These are phyloP conservation scores for Elongisporangium senticosum DNA, from an alignment of 352 stramenopile species.

Conservation along the genomic window DNA sequence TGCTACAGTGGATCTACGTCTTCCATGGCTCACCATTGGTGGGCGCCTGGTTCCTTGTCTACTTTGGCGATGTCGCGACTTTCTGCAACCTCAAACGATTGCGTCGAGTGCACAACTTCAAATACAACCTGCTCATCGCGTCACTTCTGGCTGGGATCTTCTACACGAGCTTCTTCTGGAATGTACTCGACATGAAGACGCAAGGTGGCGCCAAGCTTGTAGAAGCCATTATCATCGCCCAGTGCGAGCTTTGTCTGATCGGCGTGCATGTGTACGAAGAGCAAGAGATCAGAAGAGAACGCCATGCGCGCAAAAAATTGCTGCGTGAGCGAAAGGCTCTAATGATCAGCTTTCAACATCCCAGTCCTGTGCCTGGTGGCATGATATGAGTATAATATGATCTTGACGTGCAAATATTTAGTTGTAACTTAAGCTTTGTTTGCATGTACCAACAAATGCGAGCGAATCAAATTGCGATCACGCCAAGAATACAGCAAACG, in stretches of 20 bases:
- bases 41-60: slow-evolving; percentile 67
- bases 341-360: neutral
- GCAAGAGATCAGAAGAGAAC: slow-evolving; percentile 43
- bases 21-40: slow-evolving; percentile 62
- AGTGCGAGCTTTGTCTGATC: slow-evolving; percentile 66
- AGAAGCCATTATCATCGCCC: slow-evolving; percentile 44
- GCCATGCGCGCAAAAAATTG: slow-evolving; percentile 52
- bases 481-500: neutral
- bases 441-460: too few species aligned
- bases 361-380: neutral
- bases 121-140: slow-evolving; percentile 74
- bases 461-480: neutral
- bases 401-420: neutral
- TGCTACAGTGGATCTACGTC: slow-evolving; percentile 69
- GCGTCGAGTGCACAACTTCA: slow-evolving; percentile 73
- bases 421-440: too few species aligned
- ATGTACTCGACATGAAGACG: slow-evolving; percentile 53
- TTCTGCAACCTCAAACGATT: slow-evolving; percentile 71
- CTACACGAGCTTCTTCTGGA: slow-evolving; percentile 49
- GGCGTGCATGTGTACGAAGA: slow-evolving; percentile 72
- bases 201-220: slow-evolving; percentile 55
- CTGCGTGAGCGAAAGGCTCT: slow-evolving; percentile 32
- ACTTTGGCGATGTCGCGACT: slow-evolving; percentile 77
- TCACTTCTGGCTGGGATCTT: slow-evolving; percentile 46
- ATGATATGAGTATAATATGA: neutral